Evolutionary conservation across 2,329 filamentous ascomycete genomes (phyloP).

Genomic region (Aspergillus sp.): DNA sequence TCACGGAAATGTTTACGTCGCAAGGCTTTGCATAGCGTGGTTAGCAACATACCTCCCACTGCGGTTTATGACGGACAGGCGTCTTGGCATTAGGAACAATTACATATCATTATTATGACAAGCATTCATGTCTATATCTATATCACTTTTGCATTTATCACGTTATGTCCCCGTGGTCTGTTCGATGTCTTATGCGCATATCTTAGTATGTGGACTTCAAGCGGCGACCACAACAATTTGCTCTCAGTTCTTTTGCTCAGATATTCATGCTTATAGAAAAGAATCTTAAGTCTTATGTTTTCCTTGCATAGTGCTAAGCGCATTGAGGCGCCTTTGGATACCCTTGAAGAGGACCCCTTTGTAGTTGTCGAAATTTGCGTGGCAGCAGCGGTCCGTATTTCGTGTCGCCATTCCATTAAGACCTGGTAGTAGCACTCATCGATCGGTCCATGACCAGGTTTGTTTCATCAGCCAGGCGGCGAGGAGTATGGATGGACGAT

Average conservation of each 20-base stretch:
- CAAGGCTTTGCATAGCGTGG: constrained; percentile 42
- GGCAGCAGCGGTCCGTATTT: background rate
- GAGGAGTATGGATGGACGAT: background rate
- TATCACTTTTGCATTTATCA: background rate
- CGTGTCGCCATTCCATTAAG: background rate
- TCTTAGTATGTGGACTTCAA: constrained; percentile 8
- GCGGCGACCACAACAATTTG: background rate
- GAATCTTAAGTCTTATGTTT: constrained; percentile 6
- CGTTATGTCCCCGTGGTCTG: background rate
- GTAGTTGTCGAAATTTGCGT: background rate
- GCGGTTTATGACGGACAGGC: constrained; percentile 35
- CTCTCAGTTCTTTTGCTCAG: background rate
- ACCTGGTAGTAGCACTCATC: background rate
- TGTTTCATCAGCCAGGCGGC: background rate
- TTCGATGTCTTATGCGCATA: constrained; percentile 11
- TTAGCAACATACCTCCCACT: constrained; percentile 37
- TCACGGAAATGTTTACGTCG: constrained; percentile 28
- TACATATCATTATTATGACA: constrained; percentile 10
- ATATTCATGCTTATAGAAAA: constrained; percentile 10
- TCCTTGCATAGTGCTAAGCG: background rate
- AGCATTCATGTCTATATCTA: constrained; percentile 2
- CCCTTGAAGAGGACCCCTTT: background rate
- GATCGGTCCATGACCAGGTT: background rate
- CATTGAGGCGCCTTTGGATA: background rate
- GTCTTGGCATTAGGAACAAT: constrained; percentile 31